A percentile compares a stretch with the other conserved stretches of the same genome.
Conservation (phyloP, 2,329 filamentous ascomycete genomes). For the Scytalidium sp. region DNA sequence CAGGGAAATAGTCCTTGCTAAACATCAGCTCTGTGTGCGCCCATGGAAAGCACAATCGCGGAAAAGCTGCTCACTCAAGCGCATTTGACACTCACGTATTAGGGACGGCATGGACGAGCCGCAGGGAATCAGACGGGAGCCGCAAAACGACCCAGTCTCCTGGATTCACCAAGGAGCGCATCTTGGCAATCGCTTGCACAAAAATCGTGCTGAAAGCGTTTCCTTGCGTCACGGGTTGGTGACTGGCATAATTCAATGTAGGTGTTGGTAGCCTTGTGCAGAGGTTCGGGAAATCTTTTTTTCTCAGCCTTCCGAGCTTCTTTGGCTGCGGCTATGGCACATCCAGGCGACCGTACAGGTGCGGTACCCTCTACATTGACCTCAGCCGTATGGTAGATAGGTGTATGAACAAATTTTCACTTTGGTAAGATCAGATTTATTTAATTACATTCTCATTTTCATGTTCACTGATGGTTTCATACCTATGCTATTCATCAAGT, state of each 20-base stretch:
- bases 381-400: background rate
- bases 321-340: background rate
- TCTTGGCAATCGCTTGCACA: conserved; percentile 9
- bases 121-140: conserved; percentile 56
- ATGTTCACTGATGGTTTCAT: too few species aligned
- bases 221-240: background rate
- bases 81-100: conserved; percentile 51
- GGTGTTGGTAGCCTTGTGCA: background rate
- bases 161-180: conserved; percentile 45
- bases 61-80: conserved; percentile 16
- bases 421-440: too few species aligned
- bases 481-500: too few species aligned
- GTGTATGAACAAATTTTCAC: background rate
- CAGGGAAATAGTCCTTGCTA: conserved; percentile 71
- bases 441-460: too few species aligned
- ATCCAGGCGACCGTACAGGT: background rate
- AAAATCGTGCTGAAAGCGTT: background rate
- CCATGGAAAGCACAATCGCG: background rate
- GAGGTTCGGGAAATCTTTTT: background rate
- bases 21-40: conserved; percentile 17
- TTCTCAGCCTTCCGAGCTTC: background rate
- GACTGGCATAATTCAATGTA: background rate
- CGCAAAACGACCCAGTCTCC: conserved; percentile 59
- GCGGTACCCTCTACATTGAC: too few species aligned
- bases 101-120: conserved; percentile 52